Conservation (phyloP, 2,329 filamentous ascomycete genomes). For the Hymenoscyphus infarciens region DNA sequence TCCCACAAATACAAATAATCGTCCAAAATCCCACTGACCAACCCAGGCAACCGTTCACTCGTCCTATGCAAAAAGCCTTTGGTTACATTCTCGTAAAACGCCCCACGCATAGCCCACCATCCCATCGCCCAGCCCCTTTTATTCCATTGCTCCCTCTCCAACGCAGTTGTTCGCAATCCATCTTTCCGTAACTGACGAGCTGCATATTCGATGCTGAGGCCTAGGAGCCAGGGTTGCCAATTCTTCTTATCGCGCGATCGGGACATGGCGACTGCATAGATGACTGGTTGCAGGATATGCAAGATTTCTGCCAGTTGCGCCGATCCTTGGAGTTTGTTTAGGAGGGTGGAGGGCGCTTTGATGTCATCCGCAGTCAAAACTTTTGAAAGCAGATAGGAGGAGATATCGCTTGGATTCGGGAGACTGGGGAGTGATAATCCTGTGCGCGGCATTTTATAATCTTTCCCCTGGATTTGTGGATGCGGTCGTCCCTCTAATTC, state of each 20-base stretch:
- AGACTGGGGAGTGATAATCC: constrained; percentile 80
- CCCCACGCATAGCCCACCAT: constrained; percentile 97
- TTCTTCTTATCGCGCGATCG: constrained; percentile 64
- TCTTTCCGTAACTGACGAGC: constrained; percentile 77
- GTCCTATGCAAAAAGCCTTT: constrained; percentile 65
- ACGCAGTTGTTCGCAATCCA: constrained; percentile 64
- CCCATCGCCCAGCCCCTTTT: constrained; percentile 86
- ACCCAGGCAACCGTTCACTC: constrained; percentile 45
- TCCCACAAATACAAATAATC: constrained; percentile 99
- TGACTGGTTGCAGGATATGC: constrained; percentile 83
- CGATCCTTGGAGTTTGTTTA: constrained; percentile 75
- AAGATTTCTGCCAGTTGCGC: constrained; percentile 81
- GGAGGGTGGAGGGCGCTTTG: constrained; percentile 80
- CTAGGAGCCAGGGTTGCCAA: constrained; percentile 91
- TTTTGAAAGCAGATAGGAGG: constrained; percentile 80
- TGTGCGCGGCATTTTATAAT: constrained; percentile 94
- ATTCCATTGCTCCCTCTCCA: constrained; percentile 86
- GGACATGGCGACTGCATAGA: constrained; percentile 82
- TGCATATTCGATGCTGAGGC: constrained; percentile 79
- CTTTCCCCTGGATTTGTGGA: constrained; percentile 39
- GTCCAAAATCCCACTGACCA: constrained; percentile 82
- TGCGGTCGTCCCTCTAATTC: constrained; percentile 36
- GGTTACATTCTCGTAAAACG: constrained; percentile 91
- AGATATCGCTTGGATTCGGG: constrained; percentile 77
- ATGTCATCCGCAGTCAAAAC: constrained; percentile 95